phyloP scores from a whole-genome alignment of 805 yeast genomes.

The Cyberlindnera saturnus region DNA sequence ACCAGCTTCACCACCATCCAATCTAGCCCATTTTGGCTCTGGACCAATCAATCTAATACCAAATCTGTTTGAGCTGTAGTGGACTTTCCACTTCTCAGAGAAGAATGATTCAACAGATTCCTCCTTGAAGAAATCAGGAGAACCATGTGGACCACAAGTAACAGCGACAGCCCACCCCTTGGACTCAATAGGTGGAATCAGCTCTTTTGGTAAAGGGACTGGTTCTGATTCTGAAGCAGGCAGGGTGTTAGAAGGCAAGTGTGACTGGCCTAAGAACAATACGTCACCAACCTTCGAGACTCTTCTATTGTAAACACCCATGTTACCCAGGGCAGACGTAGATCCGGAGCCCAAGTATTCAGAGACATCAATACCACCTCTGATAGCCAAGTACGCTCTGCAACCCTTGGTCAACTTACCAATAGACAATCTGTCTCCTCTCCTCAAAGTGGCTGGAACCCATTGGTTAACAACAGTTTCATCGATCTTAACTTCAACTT shows the following conservation, averaged over 20 bases:
- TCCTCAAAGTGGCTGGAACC: slow-evolving; percentile 62
- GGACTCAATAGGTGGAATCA: slow-evolving; percentile 26
- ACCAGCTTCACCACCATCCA: slow-evolving; percentile 97
- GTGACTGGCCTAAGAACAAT: slow-evolving; percentile 76
- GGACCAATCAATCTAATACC: slow-evolving; percentile 95
- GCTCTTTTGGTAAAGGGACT: slow-evolving; percentile 41
- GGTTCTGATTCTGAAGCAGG: slow-evolving; percentile 73
- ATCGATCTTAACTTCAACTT: slow-evolving; percentile 59
- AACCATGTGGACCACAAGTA: slow-evolving; percentile 96
- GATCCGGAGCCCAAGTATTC: slow-evolving; percentile 95
- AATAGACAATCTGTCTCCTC: slow-evolving; percentile 73
- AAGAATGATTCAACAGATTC: slow-evolving; percentile 78
- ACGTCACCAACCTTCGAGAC: slow-evolving; percentile 90
- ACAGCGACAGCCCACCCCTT: slow-evolving; percentile 81
- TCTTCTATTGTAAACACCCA: slow-evolving; percentile 95
- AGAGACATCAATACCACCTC: slow-evolving; percentile 92
- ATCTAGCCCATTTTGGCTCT: slow-evolving; percentile 94
- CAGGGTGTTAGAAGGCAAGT: slow-evolving; percentile 55
- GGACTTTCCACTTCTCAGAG: slow-evolving; percentile 81
- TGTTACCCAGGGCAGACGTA: slow-evolving; percentile 85
- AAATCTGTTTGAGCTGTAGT: slow-evolving; percentile 93
- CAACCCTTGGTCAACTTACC: slow-evolving; percentile 84
- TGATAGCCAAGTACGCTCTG: slow-evolving; percentile 81
- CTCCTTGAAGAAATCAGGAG: slow-evolving; percentile 85
- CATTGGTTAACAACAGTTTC: slow-evolving; percentile 54